Base-by-base conservation (phyloP, 768 basidiomycete genomes). In the Termitomyces sp. region DNA sequence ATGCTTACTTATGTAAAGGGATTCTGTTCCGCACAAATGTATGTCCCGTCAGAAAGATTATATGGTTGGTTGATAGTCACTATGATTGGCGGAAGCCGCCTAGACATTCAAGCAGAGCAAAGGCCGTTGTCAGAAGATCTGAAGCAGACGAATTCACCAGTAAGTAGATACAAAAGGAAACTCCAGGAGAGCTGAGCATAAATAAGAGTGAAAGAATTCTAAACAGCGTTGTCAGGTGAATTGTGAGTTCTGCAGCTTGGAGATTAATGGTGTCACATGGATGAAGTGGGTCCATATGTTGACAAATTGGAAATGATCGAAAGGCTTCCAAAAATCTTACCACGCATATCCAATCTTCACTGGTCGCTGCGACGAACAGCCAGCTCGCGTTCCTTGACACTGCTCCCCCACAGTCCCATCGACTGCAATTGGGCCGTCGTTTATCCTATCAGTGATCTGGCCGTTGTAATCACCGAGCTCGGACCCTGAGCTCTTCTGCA, bases 401-500 rank as follows among this genome's bases (percentile, higher is more conserved):
- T 32, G 39, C 22, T 36, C 12, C 3, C 30, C 26, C 27, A 45
- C 32, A 46, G 30, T 39, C 13, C 8, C 14, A 4, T 52, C 20
- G 33, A 37, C 45, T 27, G 30, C 39, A 36, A 24, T 26, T 51
- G 32, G 40, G 24, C 49, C n/a, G 33, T 44, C 37, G 32, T 18
- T 40, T 44, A 30, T 42, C 24, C 39, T 22, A 45, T 58, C 44
- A 47, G 53, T 55, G 57, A 57, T 58, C 44, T 51, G 42, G 45
- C 51, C 27, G 44, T 50, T 54, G 53, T 57, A 56, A 52, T 32
- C 37, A 39, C 52, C 45, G 55, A 50, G 46, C 39, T 55, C 54
- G 52, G 60, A 55, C 52, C 47, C 54, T 60, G 53, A 57, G 53
- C 49, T n/a, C n/a, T 57, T 42, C 52, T 58, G 36, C 55, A 58